Evolutionary conservation across 768 basidiomycete species (phyloP), one percentile per base, ranked within the genome.

Genomic region (Boletellus emodensis): DNA sequence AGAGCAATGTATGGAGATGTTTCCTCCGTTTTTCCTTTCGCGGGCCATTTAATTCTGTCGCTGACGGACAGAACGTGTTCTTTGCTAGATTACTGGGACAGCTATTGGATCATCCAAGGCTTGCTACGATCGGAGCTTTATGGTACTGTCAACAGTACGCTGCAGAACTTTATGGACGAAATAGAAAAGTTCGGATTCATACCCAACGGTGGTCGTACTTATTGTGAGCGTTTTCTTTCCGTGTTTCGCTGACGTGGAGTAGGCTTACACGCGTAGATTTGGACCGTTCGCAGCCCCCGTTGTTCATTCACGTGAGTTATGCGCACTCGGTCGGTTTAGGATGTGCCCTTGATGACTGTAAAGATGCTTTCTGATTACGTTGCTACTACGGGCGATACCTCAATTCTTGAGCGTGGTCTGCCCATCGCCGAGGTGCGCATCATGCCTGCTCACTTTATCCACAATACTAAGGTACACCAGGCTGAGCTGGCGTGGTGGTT

Each of bases 81-180:
- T 40, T 35, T 1, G 7, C 22, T 30, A 79, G 77, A 78, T 58
- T 82, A 80, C 40, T 78, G 78, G 80, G 80, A 81, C 65, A 88
- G 86, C 57, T 92, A 81, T 70, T 94, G 90, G 90, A 92, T 94
- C 54, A 69, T 87, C 9, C 83, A 92, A 58, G 94, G 94, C 35
- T 74, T 96, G n/a, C 70, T 97, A 28, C 73, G 86, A 62, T 91
- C 89, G 2, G 79, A 87, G 55, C 76, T 96, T 12, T 85, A 80
- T 58, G 74, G 74, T 47, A 75, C 89, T 46, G 87, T 79, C 50
- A 88, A 89, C 55, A 81, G 75, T 11, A 89, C 92, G 0, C 72
- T 96, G 32, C 82, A 90, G 55, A 95, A 96, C 71, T 96, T 97
- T 62, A 94, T 96, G 92, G 94, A 97, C 61, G 85, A 95, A 63